A percentile compares a stretch with the other conserved stretches of the same genome.
Conservation (phyloP, 768 basidiomycete species). For the Russula dissimulans region DNA sequence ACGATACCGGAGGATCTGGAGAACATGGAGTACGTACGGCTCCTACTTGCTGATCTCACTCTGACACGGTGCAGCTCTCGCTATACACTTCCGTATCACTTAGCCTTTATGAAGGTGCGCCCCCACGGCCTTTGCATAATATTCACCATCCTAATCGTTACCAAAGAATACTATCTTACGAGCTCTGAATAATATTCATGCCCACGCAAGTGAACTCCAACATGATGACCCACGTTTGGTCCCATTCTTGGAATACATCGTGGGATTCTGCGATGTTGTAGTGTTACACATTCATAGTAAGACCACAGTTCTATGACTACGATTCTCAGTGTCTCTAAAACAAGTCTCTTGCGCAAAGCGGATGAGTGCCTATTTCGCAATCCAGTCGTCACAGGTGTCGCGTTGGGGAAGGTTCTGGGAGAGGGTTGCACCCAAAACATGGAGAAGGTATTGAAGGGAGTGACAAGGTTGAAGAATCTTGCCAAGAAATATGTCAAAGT, state of each 20-base stretch:
- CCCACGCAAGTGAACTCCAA: neutral
- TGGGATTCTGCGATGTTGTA: slow-evolving; percentile 7
- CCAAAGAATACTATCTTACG: slow-evolving; percentile 17
- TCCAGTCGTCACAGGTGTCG: neutral
- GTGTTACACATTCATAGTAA: slow-evolving; percentile 3
- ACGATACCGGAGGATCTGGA: neutral
- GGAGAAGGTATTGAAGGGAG: neutral
- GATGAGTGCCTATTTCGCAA: slow-evolving; percentile 5
- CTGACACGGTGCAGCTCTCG: slow-evolving; percentile 7
- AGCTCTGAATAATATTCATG: slow-evolving; percentile 12
- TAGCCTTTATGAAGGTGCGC: slow-evolving; percentile 16
- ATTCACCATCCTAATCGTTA: neutral
- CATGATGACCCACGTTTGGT: neutral
- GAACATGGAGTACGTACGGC: slow-evolving; percentile 5
- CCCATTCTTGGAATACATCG: slow-evolving; percentile 12
- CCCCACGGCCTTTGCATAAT: neutral
- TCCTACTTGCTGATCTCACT: neutral
- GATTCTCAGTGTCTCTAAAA: neutral
- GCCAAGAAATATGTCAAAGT: slow-evolving; percentile 5
- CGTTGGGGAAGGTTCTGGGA: neutral
- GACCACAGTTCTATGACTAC: neutral
- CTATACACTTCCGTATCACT: slow-evolving; percentile 8
- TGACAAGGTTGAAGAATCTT: neutral
- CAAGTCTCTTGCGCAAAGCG: neutral
- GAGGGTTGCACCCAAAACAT: slow-evolving; percentile 9